Base-by-base conservation (phyloP, 2,329 filamentous ascomycete genomes). In the Colletotrichum costaricense region DNA sequence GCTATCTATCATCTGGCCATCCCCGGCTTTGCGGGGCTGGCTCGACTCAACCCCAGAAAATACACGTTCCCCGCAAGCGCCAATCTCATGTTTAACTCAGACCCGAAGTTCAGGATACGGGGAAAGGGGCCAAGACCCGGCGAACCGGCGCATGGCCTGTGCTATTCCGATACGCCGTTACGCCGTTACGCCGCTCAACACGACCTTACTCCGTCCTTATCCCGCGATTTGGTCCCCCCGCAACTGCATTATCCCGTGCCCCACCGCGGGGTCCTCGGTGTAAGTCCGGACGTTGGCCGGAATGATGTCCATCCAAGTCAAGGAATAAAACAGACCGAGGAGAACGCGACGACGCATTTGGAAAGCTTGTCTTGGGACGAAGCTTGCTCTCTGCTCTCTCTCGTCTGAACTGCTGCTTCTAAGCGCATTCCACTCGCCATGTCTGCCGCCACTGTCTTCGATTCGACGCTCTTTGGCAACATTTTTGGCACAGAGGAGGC, bases 401-500 rank as follows among this genome's bases (percentile, higher is more conserved):
- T 22, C 8, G 12, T 54, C 46, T 35, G 5, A 19, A 33, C 52
- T 22, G 11, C 52, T 26, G 5, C 6, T 14, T 22, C 19, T 42
- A 46, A 26, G 24, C 22, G 19, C 62, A 12, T 22, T 12, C 26
- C 14, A 11, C 12, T 49, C 67, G 68, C 30, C 49, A 78, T 79
- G 78, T 69, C 74, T 6, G 73, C 76, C 26, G 73, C 77, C 1
- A 79, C 78, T 1, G 79, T 79, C 14, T 84, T 88, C 64, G 87
- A 89, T 76, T 88, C 87, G 6, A 81, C 82, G 9, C 82, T 89
- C 22, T 89, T 88, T 75, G 82, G 86, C 3, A 86, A 85, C 8
- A 78, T 89, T 1, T 88, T 88, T 69, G 86, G 87, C 11, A 88
- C 86, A 1, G 83, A 87, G 5, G 86, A 88, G 74, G 86, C 88